Base-by-base conservation (phyloP, 495 filamentous ascomycete genomes). In the Tuber melanosporum region DNA sequence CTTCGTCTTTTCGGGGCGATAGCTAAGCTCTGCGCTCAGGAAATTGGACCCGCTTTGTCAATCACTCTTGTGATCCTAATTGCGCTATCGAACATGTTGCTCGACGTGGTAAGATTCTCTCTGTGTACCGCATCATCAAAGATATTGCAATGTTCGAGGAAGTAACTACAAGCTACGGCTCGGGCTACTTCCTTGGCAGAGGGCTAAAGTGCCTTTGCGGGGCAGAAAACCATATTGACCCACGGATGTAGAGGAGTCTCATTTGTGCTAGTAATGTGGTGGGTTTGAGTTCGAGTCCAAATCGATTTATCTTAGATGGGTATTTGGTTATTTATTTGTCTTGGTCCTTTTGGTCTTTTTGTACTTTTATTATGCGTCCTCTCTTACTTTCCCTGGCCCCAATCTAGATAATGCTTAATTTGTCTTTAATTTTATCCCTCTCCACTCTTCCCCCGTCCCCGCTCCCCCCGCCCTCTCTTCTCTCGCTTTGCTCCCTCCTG, bases 131-230 rank as follows among this genome's bases (percentile, higher is more conserved):
- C 19, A 26, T 78, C 0, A 32, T 4, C 20, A 46, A n/a, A 44
- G 49, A 71, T 6, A 79, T 83, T 57, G 43, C 44, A 36, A 80
- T 76, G 41, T 82, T 84, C 42, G 76, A 84, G 43, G 79, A 83
- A 45, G 49, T 84, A 44, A 84, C 79, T 26, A 44, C 77, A 17
- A 66, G 70, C 70, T 83, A 84, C 26, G 82, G 82, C n/a, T 4
- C 17, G 15, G 32, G 20, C 39, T 83, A 83, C 74, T 83, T 83
- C 70, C 7, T 10, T 26, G 6, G 20, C 0, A 57, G 22, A 12
- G 12, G 20, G 44, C 22, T 42, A 32, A 32, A 52, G 41, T 81
- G 79, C 42, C 47, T 80, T 8, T 81, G 75, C 46, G 44, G 70
- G 45, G 45, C 73, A n/a, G 71, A 71, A 36, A 22, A 32, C 9